Conservation (phyloP, 2,329 filamentous ascomycete species). For the Diaporthe citriasiana region DNA sequence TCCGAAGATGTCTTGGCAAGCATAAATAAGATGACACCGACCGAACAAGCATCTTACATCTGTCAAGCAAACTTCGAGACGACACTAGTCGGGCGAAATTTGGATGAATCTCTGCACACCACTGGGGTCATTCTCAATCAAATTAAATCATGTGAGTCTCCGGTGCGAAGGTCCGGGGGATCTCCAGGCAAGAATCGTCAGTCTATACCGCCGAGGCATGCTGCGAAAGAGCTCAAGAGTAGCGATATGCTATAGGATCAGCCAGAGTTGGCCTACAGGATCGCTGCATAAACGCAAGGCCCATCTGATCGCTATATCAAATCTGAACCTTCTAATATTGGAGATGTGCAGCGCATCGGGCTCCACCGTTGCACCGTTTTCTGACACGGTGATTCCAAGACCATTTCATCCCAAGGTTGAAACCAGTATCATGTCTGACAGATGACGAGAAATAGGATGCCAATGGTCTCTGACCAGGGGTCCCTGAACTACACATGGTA, state of each 20-base stretch:
- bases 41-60: constrained; percentile 16
- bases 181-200: no score
- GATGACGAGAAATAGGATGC: not conserved
- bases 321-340: not conserved
- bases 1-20: constrained; percentile 17
- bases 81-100: constrained; percentile 22
- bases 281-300: constrained; percentile 1
- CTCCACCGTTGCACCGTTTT: not conserved
- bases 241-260: not conserved
- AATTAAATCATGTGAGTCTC: no score
- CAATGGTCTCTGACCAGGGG: not conserved
- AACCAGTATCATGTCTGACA: constrained; percentile 28
- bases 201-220: no score
- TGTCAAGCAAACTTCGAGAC: constrained; percentile 21
- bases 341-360: not conserved
- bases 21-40: constrained; percentile 30
- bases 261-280: not conserved
- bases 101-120: not conserved
- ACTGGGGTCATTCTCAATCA: no score
- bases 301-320: not conserved
- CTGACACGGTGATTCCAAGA: constrained; percentile 1
- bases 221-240: no score
- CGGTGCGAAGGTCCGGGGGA: no score
- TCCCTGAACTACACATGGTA: not conserved
- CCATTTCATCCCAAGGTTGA: constrained; percentile 18